A percentile compares a stretch with the other conserved stretches of the same genome.
These are phyloP conservation scores for Neonectria punicea DNA, from an alignment of 2,329 filamentous ascomycete genomes.

Conservation along the genomic window DNA sequence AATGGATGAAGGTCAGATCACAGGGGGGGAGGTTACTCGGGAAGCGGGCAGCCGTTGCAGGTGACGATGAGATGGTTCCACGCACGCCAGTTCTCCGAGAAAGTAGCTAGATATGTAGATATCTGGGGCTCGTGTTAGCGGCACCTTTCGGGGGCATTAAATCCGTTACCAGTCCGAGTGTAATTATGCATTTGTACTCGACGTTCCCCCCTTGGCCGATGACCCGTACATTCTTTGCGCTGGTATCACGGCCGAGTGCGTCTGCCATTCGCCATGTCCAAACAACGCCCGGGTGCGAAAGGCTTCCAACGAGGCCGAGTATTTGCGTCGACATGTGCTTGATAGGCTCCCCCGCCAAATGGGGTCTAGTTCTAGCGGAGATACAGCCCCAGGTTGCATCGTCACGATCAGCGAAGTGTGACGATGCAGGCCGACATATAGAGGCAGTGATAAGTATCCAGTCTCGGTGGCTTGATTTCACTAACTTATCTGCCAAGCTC, in stretches of 20 bases:
- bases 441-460: background rate
- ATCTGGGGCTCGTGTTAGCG: background rate
- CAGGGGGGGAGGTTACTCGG: constrained; percentile 5
- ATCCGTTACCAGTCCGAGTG: background rate
- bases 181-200: background rate
- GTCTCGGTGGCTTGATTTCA: background rate
- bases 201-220: background rate
- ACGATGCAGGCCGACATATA: background rate
- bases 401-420: background rate
- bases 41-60: constrained; percentile 21
- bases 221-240: background rate
- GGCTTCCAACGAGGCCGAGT: background rate
- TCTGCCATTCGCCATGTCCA: background rate
- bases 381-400: background rate
- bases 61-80: constrained; percentile 28
- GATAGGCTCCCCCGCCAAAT: background rate
- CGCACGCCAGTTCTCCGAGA: background rate
- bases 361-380: background rate
- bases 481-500: background rate
- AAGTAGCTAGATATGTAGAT: background rate
- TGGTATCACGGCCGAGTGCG: background rate
- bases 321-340: background rate
- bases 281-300: background rate
- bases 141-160: background rate
- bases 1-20: constrained; percentile 11